Base-by-base conservation (phyloP, 2,329 filamentous ascomycete genomes). In the Gnomoniopsis smithogilvyi region DNA sequence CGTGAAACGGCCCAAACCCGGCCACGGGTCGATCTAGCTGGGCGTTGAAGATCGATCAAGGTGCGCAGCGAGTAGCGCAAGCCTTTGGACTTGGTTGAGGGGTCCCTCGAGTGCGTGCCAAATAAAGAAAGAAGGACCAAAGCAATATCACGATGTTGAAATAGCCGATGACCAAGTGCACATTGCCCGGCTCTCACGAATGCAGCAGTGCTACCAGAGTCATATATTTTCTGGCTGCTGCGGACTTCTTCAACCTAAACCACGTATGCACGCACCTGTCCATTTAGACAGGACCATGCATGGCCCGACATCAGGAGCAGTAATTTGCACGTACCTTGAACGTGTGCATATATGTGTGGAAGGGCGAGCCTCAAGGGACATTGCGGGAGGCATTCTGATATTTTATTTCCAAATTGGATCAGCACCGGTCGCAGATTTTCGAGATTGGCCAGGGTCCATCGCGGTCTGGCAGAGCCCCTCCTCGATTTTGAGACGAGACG, bases 391-490 rank as follows among this genome's bases (percentile, higher is more conserved):
- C 36, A 15, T 14, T 12, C 36, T 41, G 36, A 41, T 52, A 30
- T 53, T 47, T 10, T 12, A 53, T 54, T 36, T 24, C 47, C 34
- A 36, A 36, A 24, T 48, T 38, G 52, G 24, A 45, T 19, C 17
- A 10, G 26, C 41, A 54, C 41, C n/a, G 21, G 43, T 34, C 52
- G 15, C 43, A 24, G 30, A 24, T 46, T 48, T 17, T 55, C 22
- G 53, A 56, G 17, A 56, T 56, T 50, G 45, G 54, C 46, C 41
- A 56, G 54, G 53, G 45, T 56, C 54, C 24, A 43, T 26, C 34
- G 41, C 19, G 8, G 26, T 30, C 19, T 22, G 22, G 47, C 10
- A 51, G 7, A 38, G 49, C 36, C 19, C 49, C 17, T 26, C 34
- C 22, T 45, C 22, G 24, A n/a, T 46, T 30, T 46, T 21, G 41